Evolutionary conservation across 2,329 filamentous ascomycete species (phyloP).

Genomic region (Trichoderma guizhouense): DNA sequence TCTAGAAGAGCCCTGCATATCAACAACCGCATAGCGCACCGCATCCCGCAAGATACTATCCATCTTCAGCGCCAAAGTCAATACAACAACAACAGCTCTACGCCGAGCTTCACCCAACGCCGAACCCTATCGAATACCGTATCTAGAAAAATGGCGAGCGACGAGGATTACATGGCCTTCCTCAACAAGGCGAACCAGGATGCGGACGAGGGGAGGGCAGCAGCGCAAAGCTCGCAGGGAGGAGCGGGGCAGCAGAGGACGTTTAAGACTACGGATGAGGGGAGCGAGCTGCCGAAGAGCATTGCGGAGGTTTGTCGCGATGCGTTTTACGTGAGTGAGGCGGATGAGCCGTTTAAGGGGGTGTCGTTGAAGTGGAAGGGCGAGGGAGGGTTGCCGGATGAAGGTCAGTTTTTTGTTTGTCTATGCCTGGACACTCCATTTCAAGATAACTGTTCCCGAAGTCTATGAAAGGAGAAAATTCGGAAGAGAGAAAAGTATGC

Average conservation of each 20-base stretch:
- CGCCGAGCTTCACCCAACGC: background rate
- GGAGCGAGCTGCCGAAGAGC: constrained; percentile 57
- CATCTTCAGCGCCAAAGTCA: background rate
- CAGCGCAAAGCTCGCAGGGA: constrained; percentile 22
- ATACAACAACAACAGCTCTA: background rate
- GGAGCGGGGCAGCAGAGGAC: constrained; percentile 23
- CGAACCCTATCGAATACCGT: constrained; percentile 25
- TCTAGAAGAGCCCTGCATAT: background rate
- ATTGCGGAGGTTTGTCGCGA: constrained; percentile 50
- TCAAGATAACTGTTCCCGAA: background rate
- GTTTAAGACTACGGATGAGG: constrained; percentile 52
- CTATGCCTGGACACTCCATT: background rate
- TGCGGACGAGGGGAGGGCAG: constrained; percentile 49
- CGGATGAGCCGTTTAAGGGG: constrained; percentile 80
- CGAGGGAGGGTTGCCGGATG: constrained; percentile 52
- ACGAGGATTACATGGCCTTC: constrained; percentile 81
- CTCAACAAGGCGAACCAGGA: constrained; percentile 83
- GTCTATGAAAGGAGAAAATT: too few species aligned
- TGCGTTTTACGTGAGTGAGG: constrained; percentile 72
- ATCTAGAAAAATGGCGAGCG: constrained; percentile 59
- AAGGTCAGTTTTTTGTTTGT: constrained; percentile 44
- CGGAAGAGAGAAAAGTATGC: background rate
- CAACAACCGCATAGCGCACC: background rate
- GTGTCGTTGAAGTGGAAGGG: constrained; percentile 64
- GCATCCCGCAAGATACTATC: background rate